Evolutionary conservation across 2,329 filamentous ascomycete genomes (phyloP).

Genomic region (Colletotrichum endophyticum): DNA sequence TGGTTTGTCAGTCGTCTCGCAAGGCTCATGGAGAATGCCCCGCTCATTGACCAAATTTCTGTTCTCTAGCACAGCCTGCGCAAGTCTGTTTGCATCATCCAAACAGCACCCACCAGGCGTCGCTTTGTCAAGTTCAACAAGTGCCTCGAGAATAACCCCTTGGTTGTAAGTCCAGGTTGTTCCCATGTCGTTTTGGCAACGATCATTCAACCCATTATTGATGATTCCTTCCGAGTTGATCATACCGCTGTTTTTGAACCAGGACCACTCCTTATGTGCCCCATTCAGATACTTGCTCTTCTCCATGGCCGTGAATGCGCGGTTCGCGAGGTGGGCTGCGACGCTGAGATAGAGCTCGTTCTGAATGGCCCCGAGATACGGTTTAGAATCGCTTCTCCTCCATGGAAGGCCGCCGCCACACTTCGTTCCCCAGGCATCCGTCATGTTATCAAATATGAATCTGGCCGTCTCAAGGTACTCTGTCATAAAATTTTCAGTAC

Average conservation of each 20-base stretch:
- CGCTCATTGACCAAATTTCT: background rate
- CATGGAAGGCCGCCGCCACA: background rate
- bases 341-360: background rate
- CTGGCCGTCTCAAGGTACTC: background rate
- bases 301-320: fast-evolving
- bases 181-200: background rate
- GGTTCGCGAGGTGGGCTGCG: background rate
- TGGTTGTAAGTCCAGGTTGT: background rate
- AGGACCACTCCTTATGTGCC: background rate
- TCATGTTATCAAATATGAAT: background rate
- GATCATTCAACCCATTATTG: background rate
- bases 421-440: background rate
- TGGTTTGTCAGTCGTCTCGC: background rate
- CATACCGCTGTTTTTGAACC: background rate
- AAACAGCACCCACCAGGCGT: background rate
- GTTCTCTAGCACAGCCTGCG: background rate
- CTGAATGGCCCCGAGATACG: background rate
- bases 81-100: background rate
- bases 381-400: background rate
- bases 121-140: background rate
- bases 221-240: background rate
- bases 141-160: background rate
- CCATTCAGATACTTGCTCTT: background rate
- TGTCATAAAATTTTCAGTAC: background rate
- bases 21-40: background rate